Conservation (phyloP, 1,284 basidiomycete species). For the Phaffia rhodozyma region DNA sequence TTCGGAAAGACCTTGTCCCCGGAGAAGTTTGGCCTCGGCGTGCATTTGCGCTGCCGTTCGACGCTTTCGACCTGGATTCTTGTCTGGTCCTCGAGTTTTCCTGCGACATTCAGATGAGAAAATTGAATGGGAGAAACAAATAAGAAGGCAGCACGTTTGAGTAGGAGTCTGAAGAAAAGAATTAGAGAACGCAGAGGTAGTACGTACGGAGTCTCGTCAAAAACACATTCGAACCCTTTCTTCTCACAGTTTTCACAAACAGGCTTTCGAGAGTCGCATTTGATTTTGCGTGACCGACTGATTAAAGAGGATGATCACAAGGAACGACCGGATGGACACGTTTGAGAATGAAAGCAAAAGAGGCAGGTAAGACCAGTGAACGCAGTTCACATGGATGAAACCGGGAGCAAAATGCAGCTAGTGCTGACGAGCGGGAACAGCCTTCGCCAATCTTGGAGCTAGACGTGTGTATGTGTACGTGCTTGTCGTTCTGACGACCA, state of each 20-base stretch:
- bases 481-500: not conserved
- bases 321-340: not conserved
- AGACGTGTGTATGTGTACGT: not conserved
- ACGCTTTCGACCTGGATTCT: slow-evolving; percentile 10
- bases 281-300: slow-evolving; percentile 14
- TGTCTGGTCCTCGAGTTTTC: slow-evolving; percentile 13
- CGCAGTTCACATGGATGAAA: not conserved
- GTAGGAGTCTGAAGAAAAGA: not conserved
- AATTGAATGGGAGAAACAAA: too few species aligned
- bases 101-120: not conserved
- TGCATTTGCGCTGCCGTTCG: slow-evolving; percentile 13
- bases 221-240: slow-evolving; percentile 10
- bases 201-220: slow-evolving; percentile 14
- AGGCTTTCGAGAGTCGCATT: slow-evolving; percentile 4
- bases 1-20: not conserved
- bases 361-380: not conserved
- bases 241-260: slow-evolving; percentile 8
- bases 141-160: not conserved
- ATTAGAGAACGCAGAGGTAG: not conserved
- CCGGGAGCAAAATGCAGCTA: not conserved
- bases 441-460: too few species aligned
- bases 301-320: not conserved
- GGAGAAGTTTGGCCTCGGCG: not conserved
- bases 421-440: not conserved
- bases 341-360: not conserved